A percentile compares a stretch with the other conserved stretches of the same genome.
These are phyloP conservation scores for Suillus bovinus DNA, from an alignment of 768 basidiomycete genomes.

Conservation along the genomic window DNA sequence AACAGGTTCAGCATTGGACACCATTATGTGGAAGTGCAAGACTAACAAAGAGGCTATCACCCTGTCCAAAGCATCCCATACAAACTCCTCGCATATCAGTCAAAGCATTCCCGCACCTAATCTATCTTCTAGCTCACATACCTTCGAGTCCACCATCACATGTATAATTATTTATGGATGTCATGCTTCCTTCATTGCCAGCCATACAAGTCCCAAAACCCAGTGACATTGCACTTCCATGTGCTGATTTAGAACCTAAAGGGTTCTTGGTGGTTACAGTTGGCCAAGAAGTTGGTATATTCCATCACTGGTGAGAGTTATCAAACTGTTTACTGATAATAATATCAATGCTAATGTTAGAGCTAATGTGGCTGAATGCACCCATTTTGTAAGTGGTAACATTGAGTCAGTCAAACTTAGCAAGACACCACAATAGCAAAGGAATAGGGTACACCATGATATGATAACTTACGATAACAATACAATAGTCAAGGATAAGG, in stretches of 20 bases:
- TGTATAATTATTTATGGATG: no score
- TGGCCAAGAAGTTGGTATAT: slow-evolving; percentile 4
- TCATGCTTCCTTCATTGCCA: no score
- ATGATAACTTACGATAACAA: no score
- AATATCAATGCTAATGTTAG: background rate
- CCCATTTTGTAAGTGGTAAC: background rate
- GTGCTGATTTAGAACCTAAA: background rate
- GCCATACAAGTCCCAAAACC: background rate
- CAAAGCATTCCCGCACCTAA: background rate
- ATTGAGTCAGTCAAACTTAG: no score
- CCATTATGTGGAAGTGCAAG: slow-evolving; percentile 1
- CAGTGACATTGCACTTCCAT: background rate
- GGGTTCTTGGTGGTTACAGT: slow-evolving; percentile 3
- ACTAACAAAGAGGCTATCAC: background rate
- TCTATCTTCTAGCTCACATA: background rate
- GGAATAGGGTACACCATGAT: no score
- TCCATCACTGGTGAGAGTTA: background rate
- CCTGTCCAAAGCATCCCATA: background rate
- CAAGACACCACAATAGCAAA: no score
- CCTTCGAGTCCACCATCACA: no score
- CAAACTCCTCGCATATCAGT: background rate
- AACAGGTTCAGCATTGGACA: background rate
- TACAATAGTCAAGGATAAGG: no score
- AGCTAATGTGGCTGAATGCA: slow-evolving; percentile 3
- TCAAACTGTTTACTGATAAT: no score